Base-by-base conservation (phyloP, 192 early-diverging fungal species). In the Oehlia diaphana region DNA sequence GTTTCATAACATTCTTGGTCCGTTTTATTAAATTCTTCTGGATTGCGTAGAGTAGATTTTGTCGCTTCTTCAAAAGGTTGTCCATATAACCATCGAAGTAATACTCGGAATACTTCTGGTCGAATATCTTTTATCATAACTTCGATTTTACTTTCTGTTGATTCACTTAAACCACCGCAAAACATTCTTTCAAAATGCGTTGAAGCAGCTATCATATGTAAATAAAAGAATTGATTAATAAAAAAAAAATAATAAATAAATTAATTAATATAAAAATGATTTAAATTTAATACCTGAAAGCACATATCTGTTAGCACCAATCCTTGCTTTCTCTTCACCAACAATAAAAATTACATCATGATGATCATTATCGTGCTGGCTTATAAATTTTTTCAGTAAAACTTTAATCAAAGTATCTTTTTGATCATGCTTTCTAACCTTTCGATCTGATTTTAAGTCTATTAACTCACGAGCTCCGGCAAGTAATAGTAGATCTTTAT, bases 61-160 rank as follows among this genome's bases (percentile, higher is more conserved):
- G 16, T 19, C 3, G 28, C 31, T 35, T 35, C 28, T 68, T 28
- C 10, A 58, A 58, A 58, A 58, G 53, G 16, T 37, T 68, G 33
- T 0, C 66, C 66, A 68, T 68, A 68, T 39, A 68, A 68, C 66
- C 66, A 68, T 19, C 33, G 66, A 33, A 68, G 28, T 5, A 68
- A 19, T 68, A 68, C 35, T 14, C 35, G 31, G 3, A 68, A 37
- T 68, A 31, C 16, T 14, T 14, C 10, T 35, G 66, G 66, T 1
- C 33, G 31, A 33, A 31, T 67, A 31, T 33, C 1, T 68, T 37
- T 68, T 1, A 6, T 5, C 3, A 28, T 19, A 58, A 58, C 16
- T 0, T 33, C 31, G 3, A 68, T 42, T 42, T 42, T 42, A 8
- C 39, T 42, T 42, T 42, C 39, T 7, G 39, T 42, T 42, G 53